Evolutionary conservation across 2,329 filamentous ascomycete species (phyloP).

Genomic region (Aspergillus novofumigatus): DNA sequence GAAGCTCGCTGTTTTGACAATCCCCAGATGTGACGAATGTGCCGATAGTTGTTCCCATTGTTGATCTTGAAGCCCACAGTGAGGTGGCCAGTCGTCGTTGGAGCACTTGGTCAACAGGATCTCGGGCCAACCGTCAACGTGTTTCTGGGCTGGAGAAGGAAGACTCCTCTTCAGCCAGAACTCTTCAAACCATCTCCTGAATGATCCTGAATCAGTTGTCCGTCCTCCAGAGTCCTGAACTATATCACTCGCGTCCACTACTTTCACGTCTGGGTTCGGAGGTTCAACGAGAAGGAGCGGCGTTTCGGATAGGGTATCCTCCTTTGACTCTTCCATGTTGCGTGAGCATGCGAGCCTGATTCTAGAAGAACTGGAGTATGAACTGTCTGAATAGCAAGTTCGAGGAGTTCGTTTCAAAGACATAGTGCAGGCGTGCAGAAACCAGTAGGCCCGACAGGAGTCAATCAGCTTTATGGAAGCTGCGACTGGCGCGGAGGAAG

Average conservation of each 20-base stretch:
- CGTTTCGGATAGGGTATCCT: slow-evolving; percentile 2
- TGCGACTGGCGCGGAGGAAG: neutral
- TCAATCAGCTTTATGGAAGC: neutral
- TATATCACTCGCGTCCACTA: neutral
- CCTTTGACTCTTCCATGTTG: slow-evolving; percentile 11
- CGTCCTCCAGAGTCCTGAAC: neutral
- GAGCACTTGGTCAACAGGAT: slow-evolving; percentile 15
- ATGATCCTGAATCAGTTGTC: slow-evolving; percentile 18
- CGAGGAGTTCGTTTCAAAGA: neutral
- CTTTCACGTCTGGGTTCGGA: slow-evolving; percentile 2
- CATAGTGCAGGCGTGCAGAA: neutral
- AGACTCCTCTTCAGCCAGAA: slow-evolving; percentile 28
- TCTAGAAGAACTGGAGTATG: neutral
- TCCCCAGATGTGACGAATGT: slow-evolving; percentile 75
- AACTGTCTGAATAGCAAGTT: neutral
- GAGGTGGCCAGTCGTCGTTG: slow-evolving; percentile 12
- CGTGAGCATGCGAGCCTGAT: neutral
- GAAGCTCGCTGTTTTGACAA: slow-evolving; percentile 75
- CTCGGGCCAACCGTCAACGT: slow-evolving; percentile 37
- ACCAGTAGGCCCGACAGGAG: neutral
- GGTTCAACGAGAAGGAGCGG: neutral
- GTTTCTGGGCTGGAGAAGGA: slow-evolving; percentile 17
- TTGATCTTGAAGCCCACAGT: slow-evolving; percentile 21
- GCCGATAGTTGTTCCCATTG: slow-evolving; percentile 65
- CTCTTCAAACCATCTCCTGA: slow-evolving; percentile 38